Evolutionary conservation across 1,139 yeast genomes (phyloP).

Genomic region (Eremothecium gossypii): DNA sequence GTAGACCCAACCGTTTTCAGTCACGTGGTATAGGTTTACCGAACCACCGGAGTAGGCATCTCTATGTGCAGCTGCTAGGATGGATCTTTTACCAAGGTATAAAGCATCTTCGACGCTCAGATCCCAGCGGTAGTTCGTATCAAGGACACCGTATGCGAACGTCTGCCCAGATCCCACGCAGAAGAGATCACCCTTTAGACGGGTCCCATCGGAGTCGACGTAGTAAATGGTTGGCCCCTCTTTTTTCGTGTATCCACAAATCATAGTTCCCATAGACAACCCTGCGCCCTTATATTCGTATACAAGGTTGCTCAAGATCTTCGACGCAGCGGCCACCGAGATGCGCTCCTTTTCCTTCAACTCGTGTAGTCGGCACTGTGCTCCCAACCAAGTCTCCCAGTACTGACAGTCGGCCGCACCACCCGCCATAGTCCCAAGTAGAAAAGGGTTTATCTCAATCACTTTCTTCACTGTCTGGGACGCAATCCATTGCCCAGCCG

Average conservation of each 20-base stretch:
- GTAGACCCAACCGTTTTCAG: constrained; percentile 88
- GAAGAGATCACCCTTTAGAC: constrained; percentile 88
- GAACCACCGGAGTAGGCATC: constrained; percentile 99
- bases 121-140: constrained; percentile 86
- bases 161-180: constrained; percentile 99
- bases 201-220: constrained; percentile 95
- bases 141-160: constrained; percentile 98
- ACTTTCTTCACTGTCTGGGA: constrained; percentile 97
- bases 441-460: constrained; percentile 88
- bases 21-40: constrained; percentile 83
- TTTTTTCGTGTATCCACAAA: constrained; percentile 91
- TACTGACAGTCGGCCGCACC: constrained; percentile 99
- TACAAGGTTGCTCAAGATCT: constrained; percentile 82
- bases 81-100: constrained; percentile 88
- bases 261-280: constrained; percentile 98
- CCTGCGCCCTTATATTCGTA: constrained; percentile 97
- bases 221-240: constrained; percentile 94
- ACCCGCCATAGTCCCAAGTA: constrained; percentile 98
- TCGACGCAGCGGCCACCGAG: constrained; percentile 94
- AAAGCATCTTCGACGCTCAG: constrained; percentile 86
- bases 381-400: constrained; percentile 99
- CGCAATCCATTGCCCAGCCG: constrained; percentile 98
- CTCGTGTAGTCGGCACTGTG: constrained; percentile 93
- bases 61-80: constrained; percentile 96
- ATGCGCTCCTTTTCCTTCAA: constrained; percentile 90